Evolutionary conservation across 192 early-diverging fungal genomes (phyloP).

Genomic region (Podila epicladia): DNA sequence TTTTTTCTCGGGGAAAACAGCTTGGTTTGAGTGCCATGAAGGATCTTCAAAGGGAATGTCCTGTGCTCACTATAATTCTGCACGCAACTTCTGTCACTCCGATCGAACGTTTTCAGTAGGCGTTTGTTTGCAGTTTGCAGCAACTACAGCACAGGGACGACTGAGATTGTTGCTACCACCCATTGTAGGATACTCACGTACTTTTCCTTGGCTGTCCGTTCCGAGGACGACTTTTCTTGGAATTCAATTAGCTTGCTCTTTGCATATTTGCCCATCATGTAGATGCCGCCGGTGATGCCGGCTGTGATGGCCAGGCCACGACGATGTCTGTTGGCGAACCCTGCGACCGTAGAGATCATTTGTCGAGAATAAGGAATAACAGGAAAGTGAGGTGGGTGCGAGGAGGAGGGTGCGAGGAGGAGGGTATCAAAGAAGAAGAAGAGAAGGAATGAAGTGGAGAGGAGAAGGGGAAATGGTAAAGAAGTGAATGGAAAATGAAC

Average conservation of each 20-base stretch:
- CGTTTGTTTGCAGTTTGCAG: no score
- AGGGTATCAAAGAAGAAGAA: neutral
- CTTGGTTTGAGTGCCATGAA: no score
- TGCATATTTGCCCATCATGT: conserved; percentile 79
- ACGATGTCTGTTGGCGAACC: conserved; percentile 74
- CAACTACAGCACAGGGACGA: no score
- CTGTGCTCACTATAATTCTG: no score
- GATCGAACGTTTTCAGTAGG: no score
- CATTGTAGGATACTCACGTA: conserved; percentile 45
- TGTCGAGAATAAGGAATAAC: neutral
- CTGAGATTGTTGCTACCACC: no score
- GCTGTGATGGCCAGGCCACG: conserved; percentile 72
- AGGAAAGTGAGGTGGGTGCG: neutral
- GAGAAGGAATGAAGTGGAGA: neutral
- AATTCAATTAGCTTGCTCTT: conserved; percentile 77
- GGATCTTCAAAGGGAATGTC: no score
- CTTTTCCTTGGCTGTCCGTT: conserved; percentile 82
- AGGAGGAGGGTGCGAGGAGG: no score
- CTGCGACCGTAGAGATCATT: conserved; percentile 57
- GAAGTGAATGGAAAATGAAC: neutral
- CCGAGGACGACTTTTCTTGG: conserved; percentile 69
- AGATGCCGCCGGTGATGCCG: conserved; percentile 74
- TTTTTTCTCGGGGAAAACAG: no score
- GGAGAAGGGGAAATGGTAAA: neutral
- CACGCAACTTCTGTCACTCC: no score